Evolutionary conservation across 148 eudicot genomes (phyloP).

Genomic region (Mesembryanthemum crystallinum): DNA sequence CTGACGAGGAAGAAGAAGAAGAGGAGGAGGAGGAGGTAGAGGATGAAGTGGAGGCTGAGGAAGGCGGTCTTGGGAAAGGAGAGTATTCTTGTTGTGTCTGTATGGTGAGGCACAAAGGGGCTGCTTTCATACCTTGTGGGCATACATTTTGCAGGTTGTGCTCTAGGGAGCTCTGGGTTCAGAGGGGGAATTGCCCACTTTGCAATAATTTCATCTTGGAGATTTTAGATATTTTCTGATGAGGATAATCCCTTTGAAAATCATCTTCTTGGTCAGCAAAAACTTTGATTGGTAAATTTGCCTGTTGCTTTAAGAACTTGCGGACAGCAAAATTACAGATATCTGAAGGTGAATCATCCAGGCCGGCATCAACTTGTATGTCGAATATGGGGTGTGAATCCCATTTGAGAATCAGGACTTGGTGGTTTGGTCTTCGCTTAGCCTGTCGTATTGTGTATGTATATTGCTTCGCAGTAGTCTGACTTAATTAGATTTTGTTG

Average conservation of each 20-base stretch:
- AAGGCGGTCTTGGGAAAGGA: constrained; percentile 25
- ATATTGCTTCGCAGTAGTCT: constrained; percentile 10
- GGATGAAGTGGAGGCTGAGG: constrained; percentile 27
- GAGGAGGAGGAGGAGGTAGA: constrained; percentile 55
- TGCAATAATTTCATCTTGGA: constrained; percentile 79
- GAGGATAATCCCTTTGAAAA: not conserved
- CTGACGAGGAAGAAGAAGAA: constrained; percentile 51
- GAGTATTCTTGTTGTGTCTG: constrained; percentile 68
- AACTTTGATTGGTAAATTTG: constrained; percentile 5
- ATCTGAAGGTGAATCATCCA: not conserved
- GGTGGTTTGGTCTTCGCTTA: not conserved
- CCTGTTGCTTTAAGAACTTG: not conserved
- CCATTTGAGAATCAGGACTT: constrained; percentile 5
- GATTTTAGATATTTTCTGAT: constrained; percentile 68
- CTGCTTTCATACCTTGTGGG: constrained; percentile 78
- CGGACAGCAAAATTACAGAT: not conserved
- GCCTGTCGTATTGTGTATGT: constrained; percentile 21
- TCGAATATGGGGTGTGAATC: not conserved
- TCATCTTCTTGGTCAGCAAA: not conserved
- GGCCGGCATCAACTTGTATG: constrained; percentile 8
- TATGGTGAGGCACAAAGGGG: constrained; percentile 80
- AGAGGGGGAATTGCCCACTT: constrained; percentile 75
- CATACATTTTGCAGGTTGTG: constrained; percentile 88
- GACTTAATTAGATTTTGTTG: constrained; percentile 11
- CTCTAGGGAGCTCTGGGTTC: constrained; percentile 73